Conservation (phyloP, 2,329 filamentous ascomycete genomes). For the Massarina eburnea region DNA sequence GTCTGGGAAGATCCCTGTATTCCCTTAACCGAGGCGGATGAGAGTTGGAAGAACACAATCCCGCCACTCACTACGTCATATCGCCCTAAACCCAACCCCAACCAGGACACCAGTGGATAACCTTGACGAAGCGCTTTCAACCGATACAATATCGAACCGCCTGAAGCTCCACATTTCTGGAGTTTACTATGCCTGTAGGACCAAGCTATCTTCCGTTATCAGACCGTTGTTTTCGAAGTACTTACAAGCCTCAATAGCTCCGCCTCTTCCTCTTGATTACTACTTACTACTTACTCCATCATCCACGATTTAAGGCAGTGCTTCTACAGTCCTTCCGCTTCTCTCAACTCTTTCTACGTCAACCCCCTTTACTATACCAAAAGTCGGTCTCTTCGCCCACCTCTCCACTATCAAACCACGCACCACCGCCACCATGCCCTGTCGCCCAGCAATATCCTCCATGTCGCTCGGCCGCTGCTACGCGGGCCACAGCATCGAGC, state of each 20-base stretch:
- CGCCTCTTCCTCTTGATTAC: neutral
- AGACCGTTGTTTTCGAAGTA: neutral
- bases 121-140: neutral
- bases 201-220: neutral
- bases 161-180: neutral
- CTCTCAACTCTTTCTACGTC: no score
- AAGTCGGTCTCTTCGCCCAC: neutral
- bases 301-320: neutral
- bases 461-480: conserved; percentile 76
- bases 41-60: neutral
- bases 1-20: neutral
- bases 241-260: neutral
- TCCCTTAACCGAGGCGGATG: neutral
- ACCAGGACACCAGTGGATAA: neutral
- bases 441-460: conserved; percentile 69
- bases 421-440: conserved; percentile 47
- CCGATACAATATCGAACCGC: neutral
- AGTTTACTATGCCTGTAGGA: neutral
- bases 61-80: conserved; percentile 1
- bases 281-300: neutral
- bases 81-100: neutral
- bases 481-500: conserved; percentile 62
- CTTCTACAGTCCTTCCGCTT: no score
- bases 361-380: no score
- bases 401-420: neutral